Evolutionary conservation across 106 monocot species (phyloP).

Genomic region (Dioscorea dumetorum): DNA sequence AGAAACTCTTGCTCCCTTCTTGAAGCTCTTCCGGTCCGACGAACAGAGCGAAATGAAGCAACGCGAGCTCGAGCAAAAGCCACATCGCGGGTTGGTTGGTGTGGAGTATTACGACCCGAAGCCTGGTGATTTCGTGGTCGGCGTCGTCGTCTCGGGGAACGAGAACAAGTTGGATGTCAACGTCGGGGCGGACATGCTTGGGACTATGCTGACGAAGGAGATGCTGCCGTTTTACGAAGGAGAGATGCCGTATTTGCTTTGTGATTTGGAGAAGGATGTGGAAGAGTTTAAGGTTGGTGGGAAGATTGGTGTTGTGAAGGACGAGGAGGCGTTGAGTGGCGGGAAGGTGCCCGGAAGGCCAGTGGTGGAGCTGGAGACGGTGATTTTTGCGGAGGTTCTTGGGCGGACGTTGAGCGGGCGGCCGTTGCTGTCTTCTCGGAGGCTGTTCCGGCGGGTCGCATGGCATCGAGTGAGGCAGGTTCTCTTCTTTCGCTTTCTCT

Average conservation of each 20-base stretch:
- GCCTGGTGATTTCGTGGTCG: slow-evolving; percentile 59
- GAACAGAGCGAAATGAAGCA: neutral
- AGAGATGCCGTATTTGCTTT: slow-evolving; percentile 45
- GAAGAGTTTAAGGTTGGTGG: slow-evolving; percentile 32
- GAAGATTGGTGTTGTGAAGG: slow-evolving; percentile 70
- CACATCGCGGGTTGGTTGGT: slow-evolving; percentile 2
- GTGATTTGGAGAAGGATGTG: slow-evolving; percentile 42
- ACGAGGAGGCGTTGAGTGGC: slow-evolving; percentile 44
- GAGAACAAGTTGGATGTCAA: slow-evolving; percentile 74
- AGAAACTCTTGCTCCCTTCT: slow-evolving; percentile 48
- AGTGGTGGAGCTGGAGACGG: slow-evolving; percentile 58
- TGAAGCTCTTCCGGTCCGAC: slow-evolving; percentile 39
- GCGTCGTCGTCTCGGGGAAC: slow-evolving; percentile 81
- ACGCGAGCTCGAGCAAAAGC: neutral
- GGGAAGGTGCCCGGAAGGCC: slow-evolving; percentile 34
- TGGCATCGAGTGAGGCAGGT: slow-evolving; percentile 99
- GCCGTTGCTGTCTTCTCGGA: slow-evolving; percentile 72
- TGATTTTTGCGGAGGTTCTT: slow-evolving; percentile 76
- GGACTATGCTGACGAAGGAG: slow-evolving; percentile 88
- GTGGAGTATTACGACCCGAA: slow-evolving; percentile 72
- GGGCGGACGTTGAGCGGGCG: slow-evolving; percentile 84
- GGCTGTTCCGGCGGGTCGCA: slow-evolving; percentile 70
- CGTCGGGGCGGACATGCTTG: slow-evolving; percentile 69
- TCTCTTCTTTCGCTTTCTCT: slow-evolving; percentile 22
- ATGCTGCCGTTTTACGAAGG: slow-evolving; percentile 52